Conservation (phyloP, 345 rosid genomes). For the Angophora floribunda region DNA sequence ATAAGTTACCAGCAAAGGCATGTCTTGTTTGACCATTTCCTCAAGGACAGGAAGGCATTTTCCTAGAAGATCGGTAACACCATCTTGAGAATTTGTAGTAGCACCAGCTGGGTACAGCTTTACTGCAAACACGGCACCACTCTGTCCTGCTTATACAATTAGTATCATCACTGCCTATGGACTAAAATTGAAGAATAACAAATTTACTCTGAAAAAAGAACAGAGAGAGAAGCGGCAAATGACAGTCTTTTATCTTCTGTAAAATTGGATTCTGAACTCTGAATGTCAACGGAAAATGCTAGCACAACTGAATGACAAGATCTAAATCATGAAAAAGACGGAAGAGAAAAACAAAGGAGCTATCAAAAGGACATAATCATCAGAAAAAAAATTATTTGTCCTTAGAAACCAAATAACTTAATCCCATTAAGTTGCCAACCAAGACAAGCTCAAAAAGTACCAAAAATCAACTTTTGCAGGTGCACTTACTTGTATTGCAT, state of each 20-base stretch:
- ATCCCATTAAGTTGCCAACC: not conserved
- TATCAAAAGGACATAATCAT: not conserved
- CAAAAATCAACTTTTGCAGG: not conserved
- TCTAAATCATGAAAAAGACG: not conserved
- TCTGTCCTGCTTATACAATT: slow-evolving; percentile 38
- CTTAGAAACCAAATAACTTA: not conserved
- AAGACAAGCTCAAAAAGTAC: not conserved
- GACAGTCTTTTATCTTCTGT: not conserved
- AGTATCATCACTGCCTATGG: not conserved
- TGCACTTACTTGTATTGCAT: not conserved
- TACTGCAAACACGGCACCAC: slow-evolving; percentile 85
- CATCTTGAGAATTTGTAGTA: slow-evolving; percentile 93
- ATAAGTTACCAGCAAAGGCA: slow-evolving; percentile 80
- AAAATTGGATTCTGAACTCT: not conserved
- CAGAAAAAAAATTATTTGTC: not conserved
- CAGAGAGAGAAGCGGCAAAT: not conserved
- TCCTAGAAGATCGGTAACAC: slow-evolving; percentile 88
- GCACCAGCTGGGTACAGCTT: slow-evolving; percentile 98
- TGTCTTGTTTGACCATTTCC: slow-evolving; percentile 74
- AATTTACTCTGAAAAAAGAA: not conserved
- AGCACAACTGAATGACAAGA: not conserved
- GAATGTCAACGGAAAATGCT: not conserved
- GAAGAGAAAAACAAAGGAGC: not conserved
- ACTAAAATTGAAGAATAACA: not conserved
- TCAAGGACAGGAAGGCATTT: slow-evolving; percentile 84